Evolutionary conservation across 345 rosid genomes (phyloP).

Genomic region (Arabidopsis suecica): DNA sequence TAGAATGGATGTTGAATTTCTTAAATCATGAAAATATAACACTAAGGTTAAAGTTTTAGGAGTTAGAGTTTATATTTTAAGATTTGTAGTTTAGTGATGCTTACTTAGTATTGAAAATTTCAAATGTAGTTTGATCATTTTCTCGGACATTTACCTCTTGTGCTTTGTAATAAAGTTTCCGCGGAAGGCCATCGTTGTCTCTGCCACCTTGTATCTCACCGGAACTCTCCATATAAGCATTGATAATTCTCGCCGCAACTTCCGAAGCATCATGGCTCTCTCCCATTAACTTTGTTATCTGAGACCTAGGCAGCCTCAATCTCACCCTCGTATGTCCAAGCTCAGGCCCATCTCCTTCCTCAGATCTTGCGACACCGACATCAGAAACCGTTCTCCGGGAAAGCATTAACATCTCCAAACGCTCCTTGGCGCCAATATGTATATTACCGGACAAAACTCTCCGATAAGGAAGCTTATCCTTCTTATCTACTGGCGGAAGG

Average conservation of each 20-base stretch:
- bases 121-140: too few relatives aligned
- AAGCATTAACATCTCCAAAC: slow-evolving; percentile 55
- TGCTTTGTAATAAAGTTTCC: neutral
- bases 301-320: slow-evolving; percentile 65
- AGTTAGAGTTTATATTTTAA: too few relatives aligned
- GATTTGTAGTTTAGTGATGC: too few relatives aligned
- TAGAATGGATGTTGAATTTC: too few relatives aligned
- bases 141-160: neutral
- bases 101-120: too few relatives aligned
- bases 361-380: slow-evolving; percentile 49
- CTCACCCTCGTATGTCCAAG: slow-evolving; percentile 49
- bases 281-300: slow-evolving; percentile 62
- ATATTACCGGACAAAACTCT: slow-evolving; percentile 71
- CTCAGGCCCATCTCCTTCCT: neutral
- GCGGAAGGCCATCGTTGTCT: neutral
- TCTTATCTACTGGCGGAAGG: slow-evolving; percentile 44
- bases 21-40: too few relatives aligned
- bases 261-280: slow-evolving; percentile 64
- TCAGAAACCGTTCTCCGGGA: slow-evolving; percentile 44
- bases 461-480: slow-evolving; percentile 45
- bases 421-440: slow-evolving; percentile 76
- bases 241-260: slow-evolving; percentile 61
- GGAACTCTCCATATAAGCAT: slow-evolving; percentile 47
- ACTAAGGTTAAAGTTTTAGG: too few relatives aligned
- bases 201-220: neutral